phyloP scores from a whole-genome alignment of 1,284 basidiomycete genomes.

The Rhodotorula mucilaginosa region DNA sequence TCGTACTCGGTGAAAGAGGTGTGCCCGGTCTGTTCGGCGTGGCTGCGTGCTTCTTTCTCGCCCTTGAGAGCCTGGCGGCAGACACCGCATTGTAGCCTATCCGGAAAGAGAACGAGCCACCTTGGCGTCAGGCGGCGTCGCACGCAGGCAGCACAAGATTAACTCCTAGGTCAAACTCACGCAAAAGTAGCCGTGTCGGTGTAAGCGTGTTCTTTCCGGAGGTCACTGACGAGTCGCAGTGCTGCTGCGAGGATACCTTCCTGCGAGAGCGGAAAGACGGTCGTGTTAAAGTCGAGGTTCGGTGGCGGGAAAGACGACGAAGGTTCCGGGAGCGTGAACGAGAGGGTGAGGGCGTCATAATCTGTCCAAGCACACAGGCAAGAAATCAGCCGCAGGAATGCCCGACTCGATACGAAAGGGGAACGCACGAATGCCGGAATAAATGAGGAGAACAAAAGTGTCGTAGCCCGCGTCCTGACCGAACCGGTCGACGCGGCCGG shows the following conservation, averaged over 20 bases:
- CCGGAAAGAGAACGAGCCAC: too few relatives aligned
- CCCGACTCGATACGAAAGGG: too few relatives aligned
- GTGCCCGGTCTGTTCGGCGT: conserved; percentile 83
- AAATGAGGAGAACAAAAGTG: conserved; percentile 68
- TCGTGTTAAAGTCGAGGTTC: conserved; percentile 76
- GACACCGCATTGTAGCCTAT: conserved; percentile 45
- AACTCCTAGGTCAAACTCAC: conserved; percentile 7
- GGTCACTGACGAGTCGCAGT: conserved; percentile 64
- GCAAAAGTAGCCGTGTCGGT: conserved; percentile 85
- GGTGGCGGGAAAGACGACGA: conserved; percentile 37
- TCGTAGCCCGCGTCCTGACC: conserved; percentile 54
- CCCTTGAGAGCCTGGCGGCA: conserved; percentile 70
- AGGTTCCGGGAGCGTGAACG: conserved; percentile 71
- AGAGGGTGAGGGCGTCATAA: conserved; percentile 80
- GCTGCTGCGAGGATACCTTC: conserved; percentile 64
- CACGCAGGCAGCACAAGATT: neutral
- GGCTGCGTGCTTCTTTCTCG: conserved; percentile 83
- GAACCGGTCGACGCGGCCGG: conserved; percentile 83
- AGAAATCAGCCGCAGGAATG: neutral
- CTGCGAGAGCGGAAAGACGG: conserved; percentile 60
- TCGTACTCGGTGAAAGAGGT: conserved; percentile 79
- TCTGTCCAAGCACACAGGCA: conserved; percentile 7
- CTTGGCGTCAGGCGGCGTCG: too few relatives aligned
- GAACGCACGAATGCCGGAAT: conserved; percentile 73
- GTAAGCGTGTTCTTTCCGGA: conserved; percentile 73